Base-by-base conservation (phyloP, 495 filamentous ascomycete genomes). In the Neurospora hispaniola region DNA sequence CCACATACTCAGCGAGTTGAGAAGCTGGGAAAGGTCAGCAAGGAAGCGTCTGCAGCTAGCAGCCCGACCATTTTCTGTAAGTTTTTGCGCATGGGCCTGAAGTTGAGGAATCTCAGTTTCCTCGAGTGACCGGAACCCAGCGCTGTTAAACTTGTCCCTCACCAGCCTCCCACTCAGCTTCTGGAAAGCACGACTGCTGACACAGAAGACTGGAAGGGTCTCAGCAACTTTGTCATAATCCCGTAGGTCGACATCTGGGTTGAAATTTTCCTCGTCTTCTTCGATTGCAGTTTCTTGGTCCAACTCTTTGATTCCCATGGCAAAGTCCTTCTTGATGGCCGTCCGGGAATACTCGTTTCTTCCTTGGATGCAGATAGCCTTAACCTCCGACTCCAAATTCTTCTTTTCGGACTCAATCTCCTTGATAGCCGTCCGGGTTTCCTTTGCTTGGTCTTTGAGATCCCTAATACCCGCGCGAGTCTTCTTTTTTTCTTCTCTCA, bases 1-100 rank as follows among this genome's bases (percentile, higher is more conserved):
- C 89, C 90, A 90, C 31, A 92, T 74, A 10, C 73, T 84, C 46
- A 92, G 74, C 0, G 90, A 90, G 72, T 89, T 89, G 14, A 90
- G 72, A 0, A 91, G 76, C 69, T 87, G 86, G 43, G 79, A 80
- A 4, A 92, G 74, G 66, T 81, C 84, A 40, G 85, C 87, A 44
- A 91, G 79, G 73, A 82, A 81, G 6, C 69, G 69, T 10, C 79
- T 80, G 31, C 72, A 74, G 72, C 71, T 73, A 10, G 70, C 78
- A 10, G 62, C 73, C 27, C 81, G 75, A 39, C 75, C 74, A 14
- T 71, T 75, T 66, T 90, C 87, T 1, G 90, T 92, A 10, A 91
- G 78, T 73, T 86, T 86, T 72, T 84, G 85, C 48, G 90, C 89
- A 74, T 92, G 89, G 0, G 78, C 77, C 78, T 89, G 88, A 5